Evolutionary conservation across 176 grass and related monocot species (phyloP).

Genomic region (Zea mays): DNA sequence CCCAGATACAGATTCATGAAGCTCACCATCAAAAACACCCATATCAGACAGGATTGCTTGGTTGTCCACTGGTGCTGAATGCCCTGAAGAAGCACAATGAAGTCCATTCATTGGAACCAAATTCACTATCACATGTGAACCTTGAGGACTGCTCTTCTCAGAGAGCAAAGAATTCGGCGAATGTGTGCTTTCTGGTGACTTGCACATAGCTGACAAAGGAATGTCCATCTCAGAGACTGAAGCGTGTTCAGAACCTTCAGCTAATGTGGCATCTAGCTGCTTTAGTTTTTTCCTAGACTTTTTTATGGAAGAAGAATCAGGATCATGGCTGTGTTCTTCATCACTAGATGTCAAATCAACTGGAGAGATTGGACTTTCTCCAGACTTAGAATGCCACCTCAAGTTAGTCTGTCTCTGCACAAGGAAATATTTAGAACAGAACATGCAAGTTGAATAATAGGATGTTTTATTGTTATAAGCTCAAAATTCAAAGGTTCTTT

Average conservation of each 20-base stretch:
- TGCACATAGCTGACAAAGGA: slow-evolving; percentile 27
- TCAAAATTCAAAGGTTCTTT: neutral
- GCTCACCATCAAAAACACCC: slow-evolving; percentile 27
- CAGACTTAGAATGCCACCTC: slow-evolving; percentile 35
- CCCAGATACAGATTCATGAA: slow-evolving; percentile 26
- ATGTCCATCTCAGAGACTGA: slow-evolving; percentile 29
- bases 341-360: slow-evolving; percentile 36
- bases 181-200: slow-evolving; percentile 38
- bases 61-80: slow-evolving; percentile 13
- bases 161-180: slow-evolving; percentile 5
- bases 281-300: slow-evolving; percentile 36
- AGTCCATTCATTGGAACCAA: slow-evolving; percentile 3
- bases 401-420: slow-evolving; percentile 39
- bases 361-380: slow-evolving; percentile 32
- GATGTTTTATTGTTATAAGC: neutral
- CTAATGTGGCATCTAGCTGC: neutral
- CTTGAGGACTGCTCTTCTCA: slow-evolving; percentile 24
- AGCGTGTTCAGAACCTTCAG: slow-evolving; percentile 18
- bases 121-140: slow-evolving; percentile 23
- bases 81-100: slow-evolving; percentile 25
- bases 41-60: slow-evolving; percentile 26
- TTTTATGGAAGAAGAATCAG: slow-evolving; percentile 26
- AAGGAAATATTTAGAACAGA: slow-evolving; percentile 7
- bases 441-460: slow-evolving; percentile 22
- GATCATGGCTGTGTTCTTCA: slow-evolving; percentile 28